Percentiles rank a stretch among this genome's conserved stretches.
These are phyloP conservation scores for Strobilomyces echinocephalus DNA, from an alignment of 768 basidiomycete genomes.

Conservation along the genomic window DNA sequence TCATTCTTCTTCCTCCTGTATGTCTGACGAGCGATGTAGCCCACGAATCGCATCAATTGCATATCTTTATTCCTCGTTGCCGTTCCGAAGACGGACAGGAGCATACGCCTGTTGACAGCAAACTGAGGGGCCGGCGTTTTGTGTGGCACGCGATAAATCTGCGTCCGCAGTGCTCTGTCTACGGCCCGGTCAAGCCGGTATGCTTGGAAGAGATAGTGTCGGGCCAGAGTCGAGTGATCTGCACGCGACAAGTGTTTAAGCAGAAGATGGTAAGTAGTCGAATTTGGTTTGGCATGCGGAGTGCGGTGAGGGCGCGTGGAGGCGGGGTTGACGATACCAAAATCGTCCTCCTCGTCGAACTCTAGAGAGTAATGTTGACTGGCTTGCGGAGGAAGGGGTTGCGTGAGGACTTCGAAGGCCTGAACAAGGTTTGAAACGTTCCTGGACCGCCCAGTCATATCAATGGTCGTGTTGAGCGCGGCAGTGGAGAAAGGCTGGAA, in stretches of 20 bases:
- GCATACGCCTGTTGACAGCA: slow-evolving; percentile 48
- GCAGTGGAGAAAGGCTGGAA: slow-evolving; percentile 53
- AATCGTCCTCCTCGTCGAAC: slow-evolving; percentile 66
- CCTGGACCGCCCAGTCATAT: slow-evolving; percentile 58
- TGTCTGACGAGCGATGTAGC: slow-evolving; percentile 40
- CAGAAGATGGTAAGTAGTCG: slow-evolving; percentile 60
- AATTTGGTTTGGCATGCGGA: slow-evolving; percentile 54
- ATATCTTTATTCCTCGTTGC: slow-evolving; percentile 57
- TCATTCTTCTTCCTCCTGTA: slow-evolving; percentile 48
- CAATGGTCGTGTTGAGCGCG: slow-evolving; percentile 69
- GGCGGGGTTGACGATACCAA: slow-evolving; percentile 38
- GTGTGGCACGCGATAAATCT: slow-evolving; percentile 28
- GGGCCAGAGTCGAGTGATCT: slow-evolving; percentile 49
- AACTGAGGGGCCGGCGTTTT: slow-evolving; percentile 47
- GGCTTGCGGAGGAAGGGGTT: slow-evolving; percentile 54
- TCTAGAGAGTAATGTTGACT: slow-evolving; percentile 43
- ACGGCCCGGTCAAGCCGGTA: slow-evolving; percentile 38
- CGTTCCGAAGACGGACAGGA: slow-evolving; percentile 54
- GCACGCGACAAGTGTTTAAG: slow-evolving; percentile 51
- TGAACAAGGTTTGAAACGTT: slow-evolving; percentile 64
- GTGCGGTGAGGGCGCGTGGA: slow-evolving; percentile 31
- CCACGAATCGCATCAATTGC: slow-evolving; percentile 58
- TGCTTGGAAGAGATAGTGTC: slow-evolving; percentile 63
- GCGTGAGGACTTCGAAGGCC: slow-evolving; percentile 74
- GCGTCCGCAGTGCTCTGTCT: slow-evolving; percentile 32